Evolutionary conservation across 768 basidiomycete species (phyloP), one percentile per base, ranked within the genome.

Genomic region (Russula virescens): DNA sequence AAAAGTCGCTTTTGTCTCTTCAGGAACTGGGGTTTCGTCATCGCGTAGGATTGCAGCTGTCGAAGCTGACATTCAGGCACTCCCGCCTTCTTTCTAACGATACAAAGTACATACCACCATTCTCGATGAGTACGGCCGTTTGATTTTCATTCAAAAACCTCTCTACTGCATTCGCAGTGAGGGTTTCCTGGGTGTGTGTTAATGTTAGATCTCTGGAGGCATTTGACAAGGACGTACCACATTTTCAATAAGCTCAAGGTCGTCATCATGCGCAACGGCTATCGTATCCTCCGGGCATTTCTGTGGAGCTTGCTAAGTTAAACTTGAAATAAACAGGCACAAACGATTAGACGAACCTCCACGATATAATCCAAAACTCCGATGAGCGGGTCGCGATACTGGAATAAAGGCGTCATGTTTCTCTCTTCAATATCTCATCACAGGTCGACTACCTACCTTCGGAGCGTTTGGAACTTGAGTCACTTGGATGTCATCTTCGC

Each of bases 191-290:
- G 2, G 5, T 5, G 14, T 4, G 23, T 21, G 16, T 35, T 46
- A 31, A 7, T 19, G 13, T n/a, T 28, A 25, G 42, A 55, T 7
- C 52, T 50, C 11, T 31, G 31, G 31, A 16, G 11, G 26, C 28
- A 28, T 28, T 48, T 21, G 16, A 45, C 21, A n/a, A 21, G 19
- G 16, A 48, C 57, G 28, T 51, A 63, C 62, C 52, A 54, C 46
- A 21, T 21, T 35, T 34, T 63, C 56, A 9, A 63, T 31, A 14
- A 25, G 1, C 16, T 52, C 26, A 14, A 64, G 47, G 21, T 64
- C 63, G 18, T 64, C 53, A 7, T 64, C 53, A 51, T 64, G 63
- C 14, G 48, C 53, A 21, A 64, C 26, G 23, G 60, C 60, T 23
- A 61, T 16, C 38, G 21, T 59, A 14, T 61, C 38, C 23, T 45